These are phyloP conservation scores for Candida xiaguanensis DNA, from an alignment of 805 yeast species.

Conservation along the genomic window DNA sequence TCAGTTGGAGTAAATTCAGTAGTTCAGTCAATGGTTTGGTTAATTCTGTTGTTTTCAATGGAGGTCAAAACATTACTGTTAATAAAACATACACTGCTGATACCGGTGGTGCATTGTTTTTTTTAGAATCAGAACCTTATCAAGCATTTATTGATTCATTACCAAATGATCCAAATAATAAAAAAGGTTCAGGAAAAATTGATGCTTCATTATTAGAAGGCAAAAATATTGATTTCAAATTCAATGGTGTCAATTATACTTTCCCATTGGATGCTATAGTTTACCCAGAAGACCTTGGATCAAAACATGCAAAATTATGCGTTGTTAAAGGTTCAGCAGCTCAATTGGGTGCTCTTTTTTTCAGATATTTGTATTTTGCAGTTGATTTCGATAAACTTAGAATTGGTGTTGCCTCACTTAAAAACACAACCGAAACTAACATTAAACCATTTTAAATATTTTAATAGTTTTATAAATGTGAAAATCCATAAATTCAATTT, in stretches of 20 bases:
- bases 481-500: too few relatives aligned
- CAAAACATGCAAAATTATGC: not conserved
- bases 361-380: conserved; percentile 6
- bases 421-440: conserved; percentile 3
- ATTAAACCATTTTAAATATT: conserved; percentile 1
- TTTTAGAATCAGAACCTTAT: not conserved
- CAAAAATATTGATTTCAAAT: not conserved
- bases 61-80: not conserved
- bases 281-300: not conserved
- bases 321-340: not conserved
- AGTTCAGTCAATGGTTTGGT: not conserved
- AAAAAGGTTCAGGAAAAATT: conserved; percentile 1
- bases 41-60: not conserved
- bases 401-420: conserved; percentile 1
- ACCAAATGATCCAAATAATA: conserved; percentile 2
- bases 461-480: too few relatives aligned
- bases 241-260: not conserved
- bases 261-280: conserved; percentile 4
- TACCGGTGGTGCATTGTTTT: not conserved
- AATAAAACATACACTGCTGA: not conserved
- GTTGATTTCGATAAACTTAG: not conserved
- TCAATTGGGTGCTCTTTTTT: conserved; percentile 3
- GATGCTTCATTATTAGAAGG: not conserved
- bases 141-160: not conserved
- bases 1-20: too few relatives aligned